These are phyloP conservation scores for Cardamine chenopodiifolia DNA, from an alignment of 345 rosid species.

Conservation along the genomic window DNA sequence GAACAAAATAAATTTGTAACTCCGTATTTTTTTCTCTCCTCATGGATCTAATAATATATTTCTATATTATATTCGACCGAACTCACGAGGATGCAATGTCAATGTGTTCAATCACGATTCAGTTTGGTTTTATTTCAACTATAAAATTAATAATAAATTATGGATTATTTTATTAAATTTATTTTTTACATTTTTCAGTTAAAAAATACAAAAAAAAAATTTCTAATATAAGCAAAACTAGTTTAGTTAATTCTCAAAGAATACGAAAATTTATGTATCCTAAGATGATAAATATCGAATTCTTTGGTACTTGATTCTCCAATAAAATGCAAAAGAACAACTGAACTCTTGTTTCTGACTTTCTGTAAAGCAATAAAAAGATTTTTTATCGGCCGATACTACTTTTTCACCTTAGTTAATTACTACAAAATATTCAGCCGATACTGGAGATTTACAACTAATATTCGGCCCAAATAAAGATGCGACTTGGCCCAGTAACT, in stretches of 20 bases:
- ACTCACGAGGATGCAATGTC: conserved; percentile 9
- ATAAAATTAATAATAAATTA: no score
- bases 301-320: conserved; percentile 24
- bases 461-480: conserved; percentile 27
- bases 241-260: no score
- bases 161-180: neutral
- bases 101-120: conserved; percentile 4
- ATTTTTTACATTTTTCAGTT: no score
- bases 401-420: neutral
- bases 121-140: neutral
- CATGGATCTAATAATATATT: conserved; percentile 19
- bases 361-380: conserved; percentile 13
- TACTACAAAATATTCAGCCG: neutral
- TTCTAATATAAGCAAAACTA: no score
- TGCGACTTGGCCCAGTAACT: neutral
- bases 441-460: neutral
- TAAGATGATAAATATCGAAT: conserved; percentile 3
- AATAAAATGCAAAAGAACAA: conserved; percentile 16
- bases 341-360: conserved; percentile 32
- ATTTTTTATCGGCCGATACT: neutral
- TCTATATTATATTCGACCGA: conserved; percentile 36
- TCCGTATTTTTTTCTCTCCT: neutral
- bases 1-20: neutral
- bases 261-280: neutral
- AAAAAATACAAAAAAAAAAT: no score